Base-by-base conservation (phyloP, 345 rosid species). In the Linum trigynum region DNA sequence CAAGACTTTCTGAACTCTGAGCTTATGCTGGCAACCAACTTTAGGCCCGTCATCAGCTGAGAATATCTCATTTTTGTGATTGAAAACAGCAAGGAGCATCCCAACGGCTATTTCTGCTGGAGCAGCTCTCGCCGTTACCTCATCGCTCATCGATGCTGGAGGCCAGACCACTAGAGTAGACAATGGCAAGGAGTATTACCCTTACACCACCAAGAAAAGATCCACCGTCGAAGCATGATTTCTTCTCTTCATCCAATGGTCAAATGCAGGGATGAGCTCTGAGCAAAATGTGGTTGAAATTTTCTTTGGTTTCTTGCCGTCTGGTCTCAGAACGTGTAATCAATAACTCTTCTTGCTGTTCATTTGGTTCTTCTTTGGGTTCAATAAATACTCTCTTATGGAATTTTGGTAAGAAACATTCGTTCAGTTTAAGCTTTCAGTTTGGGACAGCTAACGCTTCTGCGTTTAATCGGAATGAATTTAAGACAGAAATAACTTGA, bases 161-260 rank as follows among this genome's bases (percentile, higher is more conserved):
- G 95, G 95, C 51, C 99, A 88, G 75, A 94, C 97, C 57, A 94
- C 92, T 64, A 90, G 96, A 82, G 39, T 75, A 65, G 99, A 94
- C 79, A 82, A 10, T 3, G 95, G 96, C 67, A 94, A 88, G 82
- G 99, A 90, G 74, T 90, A 90, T 69, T 94, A 85, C 70, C 89
- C 99, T 9, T 88, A 90, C 82, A 82, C 97, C 58, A 88, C 88
- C 55, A 83, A 86, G 90, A 88, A 94, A 82, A 84, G 84, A 80
- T 68, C 91, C 55, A 42, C 68, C 0, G 68, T 43, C 16, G 75
- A 75, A 17, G 57, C 67, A 41, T 38, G 38, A 17, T 3, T 61
- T 15, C 15, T n/a, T 51, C 56, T 51, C 56, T n/a, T 10, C 39
- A 23, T 7, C 61, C 61, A 17, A 17, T 17, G 16, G 8, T 57